Evolutionary conservation across 2,329 filamentous ascomycete species (phyloP), one percentile per base, ranked within the genome.

Genomic region (Leptographium radiaticola): DNA sequence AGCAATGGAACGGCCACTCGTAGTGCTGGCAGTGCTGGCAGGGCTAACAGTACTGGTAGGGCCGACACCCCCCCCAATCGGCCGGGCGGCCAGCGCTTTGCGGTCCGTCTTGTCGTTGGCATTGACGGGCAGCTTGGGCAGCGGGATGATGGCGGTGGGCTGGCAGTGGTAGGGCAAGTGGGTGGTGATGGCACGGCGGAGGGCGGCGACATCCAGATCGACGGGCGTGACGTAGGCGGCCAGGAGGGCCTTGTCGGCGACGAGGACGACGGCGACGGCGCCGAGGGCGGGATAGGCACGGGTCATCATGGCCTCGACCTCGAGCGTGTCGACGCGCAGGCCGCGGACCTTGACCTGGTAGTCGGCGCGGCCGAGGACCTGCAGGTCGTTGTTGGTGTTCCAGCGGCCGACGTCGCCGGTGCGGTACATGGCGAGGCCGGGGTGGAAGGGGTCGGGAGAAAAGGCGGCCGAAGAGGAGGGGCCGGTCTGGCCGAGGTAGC

Each of bases 401-500:
- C 65, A 71, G 51, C 61, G 66, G 3, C 61, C 68, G 4, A 56
- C 51, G 56, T 73, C 71, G 6, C 70, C 70, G 1, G 70, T 72
- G 12, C 56, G 51, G 55, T 71, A 73, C 68, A 71, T 71, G 3
- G 33, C 47, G 53, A 66, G 63, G 2, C 45, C 57, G 6, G 49
- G 36, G 30, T 54, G 50, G 30, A 68, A 57, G 1, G 61, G 46
- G 53, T 71, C 68, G 0, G 58, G 57, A 5, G 66, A 39, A 55
- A 72, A 71, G 11, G 60, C 49, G 0, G 30, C 53, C 4, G 64
- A 68, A 49, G 57, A 46, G 8, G 67, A 59, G 1, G 64, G 60
- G n/a, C 52, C 34, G 15, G 15, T 16, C 13, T 12, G 3, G 33
- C 62, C 61, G 15, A 72, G 55, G 57, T 76, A 76, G 4, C 71